These are phyloP conservation scores for Phytophthora cajani DNA, from an alignment of 352 stramenopile species.

Conservation along the genomic window DNA sequence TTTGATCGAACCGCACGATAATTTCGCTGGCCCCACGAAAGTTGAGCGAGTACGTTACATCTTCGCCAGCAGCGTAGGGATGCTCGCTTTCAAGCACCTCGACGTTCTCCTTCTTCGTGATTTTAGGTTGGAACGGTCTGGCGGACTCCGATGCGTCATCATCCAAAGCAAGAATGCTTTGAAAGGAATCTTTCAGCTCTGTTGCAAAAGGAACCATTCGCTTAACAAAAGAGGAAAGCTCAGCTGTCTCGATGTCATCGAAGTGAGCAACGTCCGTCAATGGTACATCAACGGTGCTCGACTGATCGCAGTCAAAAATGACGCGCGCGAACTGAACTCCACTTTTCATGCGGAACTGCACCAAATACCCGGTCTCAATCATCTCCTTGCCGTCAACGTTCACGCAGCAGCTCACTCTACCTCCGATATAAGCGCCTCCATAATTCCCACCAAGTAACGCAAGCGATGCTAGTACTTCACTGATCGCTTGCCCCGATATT, in stretches of 20 bases:
- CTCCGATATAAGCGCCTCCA: constrained; percentile 53
- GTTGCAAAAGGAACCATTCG: constrained; percentile 39
- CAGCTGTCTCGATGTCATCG: constrained; percentile 47
- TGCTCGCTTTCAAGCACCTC: constrained; percentile 84
- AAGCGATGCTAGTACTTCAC: constrained; percentile 46
- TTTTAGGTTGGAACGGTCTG: constrained; percentile 48
- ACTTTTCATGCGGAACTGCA: constrained; percentile 57
- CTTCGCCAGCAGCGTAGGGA: constrained; percentile 67
- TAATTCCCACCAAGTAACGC: constrained; percentile 67
- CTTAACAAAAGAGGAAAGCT: constrained; percentile 54
- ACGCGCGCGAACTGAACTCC: constrained; percentile 54
- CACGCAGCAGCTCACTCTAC: constrained; percentile 72
- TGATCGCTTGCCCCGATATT: constrained; percentile 20
- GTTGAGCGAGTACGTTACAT: constrained; percentile 65
- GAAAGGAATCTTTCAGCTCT: constrained; percentile 37
- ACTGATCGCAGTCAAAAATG: constrained; percentile 72
- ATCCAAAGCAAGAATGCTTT: constrained; percentile 35
- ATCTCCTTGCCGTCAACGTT: constrained; percentile 80
- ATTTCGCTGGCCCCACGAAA: constrained; percentile 79
- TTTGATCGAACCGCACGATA: constrained; percentile 82
- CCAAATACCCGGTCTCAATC: constrained; percentile 71
- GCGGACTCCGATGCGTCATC: not conserved
- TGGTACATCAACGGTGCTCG: constrained; percentile 60
- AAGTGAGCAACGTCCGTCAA: constrained; percentile 56
- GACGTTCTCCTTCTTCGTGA: constrained; percentile 69